phyloP scores from a whole-genome alignment of 176 grass and related monocot species.

The Dendrocalamus sinicus region DNA sequence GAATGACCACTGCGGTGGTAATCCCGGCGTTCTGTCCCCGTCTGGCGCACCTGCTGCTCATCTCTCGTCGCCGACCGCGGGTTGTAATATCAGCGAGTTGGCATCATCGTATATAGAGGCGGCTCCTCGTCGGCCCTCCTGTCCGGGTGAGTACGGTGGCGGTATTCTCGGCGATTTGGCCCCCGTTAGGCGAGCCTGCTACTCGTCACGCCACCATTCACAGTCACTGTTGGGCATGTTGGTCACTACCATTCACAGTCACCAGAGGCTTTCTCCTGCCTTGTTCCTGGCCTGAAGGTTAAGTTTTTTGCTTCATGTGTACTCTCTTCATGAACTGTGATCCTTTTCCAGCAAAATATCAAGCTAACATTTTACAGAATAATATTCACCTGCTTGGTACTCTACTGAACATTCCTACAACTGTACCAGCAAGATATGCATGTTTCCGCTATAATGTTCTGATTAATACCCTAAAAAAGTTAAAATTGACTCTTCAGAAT shows the following conservation, averaged over 20 bases:
- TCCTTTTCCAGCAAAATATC: background rate
- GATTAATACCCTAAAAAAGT: background rate
- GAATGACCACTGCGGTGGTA: no score
- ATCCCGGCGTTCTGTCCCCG: no score
- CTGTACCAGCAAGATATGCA: background rate
- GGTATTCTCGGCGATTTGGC: no score
- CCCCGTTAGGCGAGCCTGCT: no score
- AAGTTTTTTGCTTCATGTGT: background rate
- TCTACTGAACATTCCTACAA: background rate
- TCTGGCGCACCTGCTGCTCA: no score
- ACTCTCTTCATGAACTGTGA: slow-evolving; percentile 9
- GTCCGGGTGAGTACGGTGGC: no score
- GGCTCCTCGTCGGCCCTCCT: no score
- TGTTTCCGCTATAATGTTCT: background rate
- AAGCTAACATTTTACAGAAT: background rate
- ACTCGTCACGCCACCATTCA: no score
- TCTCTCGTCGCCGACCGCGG: no score
- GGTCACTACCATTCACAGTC: slow-evolving; percentile 99
- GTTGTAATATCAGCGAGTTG: no score
- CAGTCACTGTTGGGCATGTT: slow-evolving; percentile 76
- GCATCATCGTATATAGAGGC: no score
- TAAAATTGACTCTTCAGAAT: background rate
- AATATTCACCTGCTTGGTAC: background rate
- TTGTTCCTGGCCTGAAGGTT: slow-evolving; percentile 97
- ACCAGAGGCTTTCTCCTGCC: slow-evolving; percentile 97